phyloP scores from a whole-genome alignment of 2,329 filamentous ascomycete genomes.

The Grosmannia serpens region DNA sequence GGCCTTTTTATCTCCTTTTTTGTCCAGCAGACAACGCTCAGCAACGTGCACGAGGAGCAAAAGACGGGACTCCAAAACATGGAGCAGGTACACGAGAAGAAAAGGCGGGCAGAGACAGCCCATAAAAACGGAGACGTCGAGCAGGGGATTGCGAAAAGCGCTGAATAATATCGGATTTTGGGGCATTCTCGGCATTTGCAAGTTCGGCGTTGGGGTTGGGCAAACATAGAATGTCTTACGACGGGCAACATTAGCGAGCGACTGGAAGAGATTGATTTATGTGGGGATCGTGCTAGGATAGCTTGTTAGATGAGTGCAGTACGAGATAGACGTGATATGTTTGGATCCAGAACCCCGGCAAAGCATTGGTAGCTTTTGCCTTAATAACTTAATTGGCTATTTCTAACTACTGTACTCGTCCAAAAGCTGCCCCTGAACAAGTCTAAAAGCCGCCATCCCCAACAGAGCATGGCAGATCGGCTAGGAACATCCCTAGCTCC shows the following conservation, averaged over 20 bases:
- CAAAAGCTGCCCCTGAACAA: no score
- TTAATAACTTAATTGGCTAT: no score
- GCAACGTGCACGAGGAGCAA: conserved; percentile 43
- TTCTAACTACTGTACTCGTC: no score
- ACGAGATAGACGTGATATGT: no score
- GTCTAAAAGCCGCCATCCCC: no score
- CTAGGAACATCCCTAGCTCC: no score
- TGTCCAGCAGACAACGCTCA: conserved; percentile 37
- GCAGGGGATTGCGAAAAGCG: not conserved
- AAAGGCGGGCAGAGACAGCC: not conserved
- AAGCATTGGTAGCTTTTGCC: no score
- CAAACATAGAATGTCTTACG: not conserved
- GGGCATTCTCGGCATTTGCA: not conserved
- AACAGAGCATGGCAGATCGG: no score
- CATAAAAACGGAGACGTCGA: not conserved
- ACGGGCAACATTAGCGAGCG: not conserved
- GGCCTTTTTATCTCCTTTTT: conserved; percentile 36
- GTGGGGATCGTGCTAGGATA: no score
- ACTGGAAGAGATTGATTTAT: no score
- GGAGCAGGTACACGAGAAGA: conserved; percentile 19
- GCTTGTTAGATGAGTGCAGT: no score
- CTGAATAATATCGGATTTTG: not conserved
- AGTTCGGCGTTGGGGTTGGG: not conserved
- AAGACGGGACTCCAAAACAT: conserved; percentile 42
- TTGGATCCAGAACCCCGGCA: no score